Evolutionary conservation across 75 land plant genomes (phyloP).

Genomic region (Cunninghamia lanceolata): DNA sequence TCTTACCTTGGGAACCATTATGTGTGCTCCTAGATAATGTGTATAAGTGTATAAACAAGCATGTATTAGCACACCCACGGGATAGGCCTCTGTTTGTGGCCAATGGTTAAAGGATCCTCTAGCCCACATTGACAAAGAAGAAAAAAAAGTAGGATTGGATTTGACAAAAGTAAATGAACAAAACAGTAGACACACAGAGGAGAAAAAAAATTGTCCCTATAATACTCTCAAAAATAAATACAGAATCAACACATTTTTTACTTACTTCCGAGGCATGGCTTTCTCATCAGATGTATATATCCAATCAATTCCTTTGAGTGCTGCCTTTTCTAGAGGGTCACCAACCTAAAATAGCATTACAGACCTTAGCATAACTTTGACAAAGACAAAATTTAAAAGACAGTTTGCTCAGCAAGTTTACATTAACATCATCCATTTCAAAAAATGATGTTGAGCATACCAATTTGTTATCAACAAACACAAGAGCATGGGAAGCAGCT

Average conservation of each 20-base stretch:
- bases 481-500: slow-evolving; percentile 95
- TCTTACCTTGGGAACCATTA: not conserved
- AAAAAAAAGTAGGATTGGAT: not conserved
- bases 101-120: not conserved
- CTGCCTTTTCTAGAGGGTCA: slow-evolving; percentile 99
- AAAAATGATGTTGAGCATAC: slow-evolving; percentile 31
- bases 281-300: slow-evolving; percentile 96
- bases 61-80: not conserved
- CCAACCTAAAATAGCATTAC: slow-evolving; percentile 67
- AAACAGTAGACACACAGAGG: not conserved
- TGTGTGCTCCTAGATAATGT: not conserved
- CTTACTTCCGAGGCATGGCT: slow-evolving; percentile 88
- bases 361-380: not conserved
- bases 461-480: slow-evolving; percentile 94
- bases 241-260: not conserved
- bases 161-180: not conserved
- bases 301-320: slow-evolving; percentile 97
- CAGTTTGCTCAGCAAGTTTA: not conserved
- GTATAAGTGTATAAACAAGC: not conserved
- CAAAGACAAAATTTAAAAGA: not conserved
- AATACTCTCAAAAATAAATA: not conserved
- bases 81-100: not conserved
- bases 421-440: not conserved
- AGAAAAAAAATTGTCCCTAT: not conserved
- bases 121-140: not conserved